phyloP scores from a whole-genome alignment of 2,329 filamentous ascomycete species.

The Botryotinia narcissicola region DNA sequence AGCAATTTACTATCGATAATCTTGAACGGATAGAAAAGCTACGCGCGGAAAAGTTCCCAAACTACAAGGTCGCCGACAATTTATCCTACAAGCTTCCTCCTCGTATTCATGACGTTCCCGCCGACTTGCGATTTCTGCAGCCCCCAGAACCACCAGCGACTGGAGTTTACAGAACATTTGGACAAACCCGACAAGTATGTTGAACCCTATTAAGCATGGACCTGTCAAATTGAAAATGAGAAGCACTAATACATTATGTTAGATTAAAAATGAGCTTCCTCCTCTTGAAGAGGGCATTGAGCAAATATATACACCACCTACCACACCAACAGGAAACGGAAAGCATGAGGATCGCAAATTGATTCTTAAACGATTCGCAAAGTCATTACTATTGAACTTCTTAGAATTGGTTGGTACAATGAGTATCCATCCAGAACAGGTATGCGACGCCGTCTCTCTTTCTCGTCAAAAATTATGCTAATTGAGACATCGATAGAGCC shows the following conservation, averaged over 20 bases:
- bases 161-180: slow-evolving; percentile 74
- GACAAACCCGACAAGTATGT: slow-evolving; percentile 59
- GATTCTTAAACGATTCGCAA: slow-evolving; percentile 73
- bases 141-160: slow-evolving; percentile 73
- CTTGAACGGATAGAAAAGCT: slow-evolving; percentile 55
- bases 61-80: slow-evolving; percentile 19
- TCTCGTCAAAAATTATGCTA: neutral
- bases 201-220: neutral
- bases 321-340: slow-evolving; percentile 40
- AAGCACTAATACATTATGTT: neutral
- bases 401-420: slow-evolving; percentile 77
- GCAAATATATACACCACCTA: slow-evolving; percentile 57
- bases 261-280: slow-evolving; percentile 61
- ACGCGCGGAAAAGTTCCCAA: slow-evolving; percentile 37
- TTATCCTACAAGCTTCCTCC: slow-evolving; percentile 34
- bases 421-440: slow-evolving; percentile 59
- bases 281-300: slow-evolving; percentile 68
- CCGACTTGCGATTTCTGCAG: slow-evolving; percentile 73
- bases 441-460: slow-evolving; percentile 32
- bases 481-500: slow-evolving; percentile 46
- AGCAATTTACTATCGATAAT: slow-evolving; percentile 78
- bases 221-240: neutral
- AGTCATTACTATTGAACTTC: slow-evolving; percentile 84
- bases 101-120: slow-evolving; percentile 35
- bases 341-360: slow-evolving; percentile 62